phyloP scores from a whole-genome alignment of 2,329 filamentous ascomycete species.

The Alternaria consortialis region DNA sequence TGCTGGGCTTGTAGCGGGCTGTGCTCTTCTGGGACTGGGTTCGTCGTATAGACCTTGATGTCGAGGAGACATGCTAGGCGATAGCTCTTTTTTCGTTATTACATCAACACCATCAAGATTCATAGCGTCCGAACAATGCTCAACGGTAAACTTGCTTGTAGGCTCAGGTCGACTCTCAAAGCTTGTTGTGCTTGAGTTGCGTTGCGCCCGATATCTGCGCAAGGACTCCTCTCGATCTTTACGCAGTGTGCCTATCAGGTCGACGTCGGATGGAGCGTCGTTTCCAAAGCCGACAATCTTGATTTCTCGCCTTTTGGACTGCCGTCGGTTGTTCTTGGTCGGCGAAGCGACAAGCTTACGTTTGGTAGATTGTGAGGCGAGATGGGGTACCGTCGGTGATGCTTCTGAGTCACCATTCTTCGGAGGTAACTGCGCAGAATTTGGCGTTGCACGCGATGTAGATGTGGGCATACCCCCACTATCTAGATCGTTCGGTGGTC shows the following conservation, averaged over 20 bases:
- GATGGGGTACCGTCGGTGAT: background rate
- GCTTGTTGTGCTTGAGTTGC: conserved; percentile 23
- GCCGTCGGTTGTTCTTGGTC: conserved; percentile 23
- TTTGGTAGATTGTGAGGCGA: conserved; percentile 22
- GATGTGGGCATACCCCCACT: background rate
- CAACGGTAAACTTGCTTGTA: background rate
- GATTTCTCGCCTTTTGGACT: conserved; percentile 34
- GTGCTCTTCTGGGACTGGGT: conserved; percentile 13
- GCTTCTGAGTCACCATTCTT: background rate
- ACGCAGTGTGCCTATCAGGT: conserved; percentile 13
- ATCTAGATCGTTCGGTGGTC: background rate
- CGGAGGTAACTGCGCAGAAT: background rate
- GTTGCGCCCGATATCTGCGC: conserved; percentile 22
- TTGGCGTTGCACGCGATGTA: background rate
- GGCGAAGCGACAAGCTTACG: conserved; percentile 36
- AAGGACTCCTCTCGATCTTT: conserved; percentile 25
- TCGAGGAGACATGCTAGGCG: conserved; percentile 26
- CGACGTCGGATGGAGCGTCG: conserved; percentile 1
- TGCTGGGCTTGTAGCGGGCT: background rate
- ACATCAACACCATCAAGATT: conserved; percentile 7
- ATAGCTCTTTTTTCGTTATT: background rate
- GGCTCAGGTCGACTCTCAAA: conserved; percentile 16
- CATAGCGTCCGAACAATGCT: conserved; percentile 16
- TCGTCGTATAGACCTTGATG: conserved; percentile 31
- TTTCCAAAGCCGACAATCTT: conserved; percentile 32